Conservation (phyloP, 2,329 filamentous ascomycete species). For the Delphinella strobiligena region DNA sequence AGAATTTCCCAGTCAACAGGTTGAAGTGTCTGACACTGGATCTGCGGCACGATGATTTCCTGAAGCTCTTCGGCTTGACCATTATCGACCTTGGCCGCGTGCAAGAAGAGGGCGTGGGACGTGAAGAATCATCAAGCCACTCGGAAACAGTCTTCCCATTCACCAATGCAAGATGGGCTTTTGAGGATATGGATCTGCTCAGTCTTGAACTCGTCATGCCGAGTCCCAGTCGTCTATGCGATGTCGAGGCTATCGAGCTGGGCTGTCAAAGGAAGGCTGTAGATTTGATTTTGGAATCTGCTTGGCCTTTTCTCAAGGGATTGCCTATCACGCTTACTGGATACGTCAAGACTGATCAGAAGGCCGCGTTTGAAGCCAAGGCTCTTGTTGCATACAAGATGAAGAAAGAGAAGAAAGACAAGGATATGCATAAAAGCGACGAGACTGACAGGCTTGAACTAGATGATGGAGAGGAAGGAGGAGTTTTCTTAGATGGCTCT, state of each 20-base stretch:
- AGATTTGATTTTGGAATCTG: conserved; percentile 14
- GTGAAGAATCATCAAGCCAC: no score
- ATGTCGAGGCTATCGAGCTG: background rate
- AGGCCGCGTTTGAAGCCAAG: conserved; percentile 12
- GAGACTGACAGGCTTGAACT: background rate
- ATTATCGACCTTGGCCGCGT: no score
- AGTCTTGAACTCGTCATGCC: conserved; percentile 12
- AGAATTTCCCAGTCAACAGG: background rate
- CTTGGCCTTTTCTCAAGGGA: conserved; percentile 13
- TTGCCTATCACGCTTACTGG: conserved; percentile 16
- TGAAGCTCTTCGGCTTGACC: conserved; percentile 15
- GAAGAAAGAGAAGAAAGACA: background rate
- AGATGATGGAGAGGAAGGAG: background rate
- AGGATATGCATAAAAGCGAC: background rate
- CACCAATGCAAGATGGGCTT: background rate
- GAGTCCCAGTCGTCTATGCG: conserved; percentile 1
- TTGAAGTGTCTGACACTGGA: conserved; percentile 15
- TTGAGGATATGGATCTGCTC: background rate
- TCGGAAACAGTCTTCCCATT: no score
- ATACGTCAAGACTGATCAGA: conserved; percentile 15
- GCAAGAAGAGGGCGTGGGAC: no score
- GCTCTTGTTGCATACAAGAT: no score
- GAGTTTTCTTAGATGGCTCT: background rate
- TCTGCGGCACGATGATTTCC: conserved; percentile 12
- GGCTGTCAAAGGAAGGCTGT: conserved; percentile 15